Percentiles rank a stretch among this genome's conserved stretches.
phyloP scores from a whole-genome alignment of 305 asterid species.

The Plantago coronopus region DNA sequence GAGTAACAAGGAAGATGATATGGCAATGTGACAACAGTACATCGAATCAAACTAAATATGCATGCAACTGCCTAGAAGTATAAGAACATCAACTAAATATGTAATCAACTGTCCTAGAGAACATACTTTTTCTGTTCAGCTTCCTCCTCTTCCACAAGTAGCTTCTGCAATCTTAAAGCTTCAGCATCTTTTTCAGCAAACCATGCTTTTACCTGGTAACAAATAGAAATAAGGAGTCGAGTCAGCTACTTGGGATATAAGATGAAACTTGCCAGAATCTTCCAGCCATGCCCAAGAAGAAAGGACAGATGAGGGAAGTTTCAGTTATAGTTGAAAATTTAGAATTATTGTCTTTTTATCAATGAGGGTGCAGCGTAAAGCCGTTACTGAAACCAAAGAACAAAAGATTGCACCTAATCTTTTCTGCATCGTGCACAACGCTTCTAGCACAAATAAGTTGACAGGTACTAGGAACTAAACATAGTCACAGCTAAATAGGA shows the following conservation, averaged over 20 bases:
- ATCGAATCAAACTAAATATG: neutral
- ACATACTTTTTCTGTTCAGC: conserved; percentile 75
- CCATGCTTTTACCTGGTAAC: conserved; percentile 84
- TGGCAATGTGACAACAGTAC: neutral
- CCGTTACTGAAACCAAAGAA: neutral
- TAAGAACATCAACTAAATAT: neutral
- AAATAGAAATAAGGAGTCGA: conserved; percentile 1
- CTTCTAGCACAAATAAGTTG: too few relatives aligned
- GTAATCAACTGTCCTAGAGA: neutral
- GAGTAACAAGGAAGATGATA: too few relatives aligned
- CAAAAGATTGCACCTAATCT: neutral
- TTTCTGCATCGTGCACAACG: neutral
- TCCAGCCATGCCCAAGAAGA: neutral
- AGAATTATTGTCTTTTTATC: neutral
- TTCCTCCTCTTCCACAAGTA: conserved; percentile 98
- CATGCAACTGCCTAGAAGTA: neutral
- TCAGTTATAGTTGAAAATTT: neutral
- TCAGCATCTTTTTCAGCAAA: conserved; percentile 88
- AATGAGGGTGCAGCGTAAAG: too few relatives aligned
- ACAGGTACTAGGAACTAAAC: neutral
- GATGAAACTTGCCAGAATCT: too few relatives aligned
- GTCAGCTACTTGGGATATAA: too few relatives aligned
- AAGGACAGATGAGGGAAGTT: neutral
- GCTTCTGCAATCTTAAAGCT: conserved; percentile 89
- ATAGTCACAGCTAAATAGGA: neutral